These are phyloP conservation scores for Piromyces sp. DNA, from an alignment of 192 early-diverging fungal genomes.

Conservation along the genomic window DNA sequence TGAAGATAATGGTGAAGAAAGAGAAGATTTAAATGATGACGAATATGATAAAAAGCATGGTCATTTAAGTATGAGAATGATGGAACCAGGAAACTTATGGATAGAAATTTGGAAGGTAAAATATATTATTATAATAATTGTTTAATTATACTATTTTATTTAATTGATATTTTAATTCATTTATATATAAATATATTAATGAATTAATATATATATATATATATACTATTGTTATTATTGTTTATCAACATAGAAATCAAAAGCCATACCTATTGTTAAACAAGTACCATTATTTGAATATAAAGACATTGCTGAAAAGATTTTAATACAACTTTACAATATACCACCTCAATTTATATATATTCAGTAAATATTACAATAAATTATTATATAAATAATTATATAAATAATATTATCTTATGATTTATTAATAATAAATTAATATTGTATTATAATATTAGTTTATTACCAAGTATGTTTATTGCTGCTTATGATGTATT, in stretches of 20 bases:
- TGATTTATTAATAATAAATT: too few species aligned
- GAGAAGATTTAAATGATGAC: conserved; percentile 10
- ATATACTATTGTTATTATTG: too few species aligned
- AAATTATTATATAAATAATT: conserved; percentile 34
- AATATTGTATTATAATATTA: too few species aligned
- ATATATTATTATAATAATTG: conserved; percentile 2
- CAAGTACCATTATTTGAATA: conserved; percentile 72
- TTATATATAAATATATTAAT: too few species aligned
- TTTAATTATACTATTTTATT: too few species aligned
- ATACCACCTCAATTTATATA: neutral
- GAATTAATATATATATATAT: too few species aligned
- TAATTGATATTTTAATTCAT: too few species aligned
- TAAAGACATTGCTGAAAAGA: conserved; percentile 58
- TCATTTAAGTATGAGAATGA: conserved; percentile 61
- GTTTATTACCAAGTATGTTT: conserved; percentile 53
- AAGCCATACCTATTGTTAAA: conserved; percentile 37
- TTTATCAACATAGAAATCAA: conserved; percentile 20
- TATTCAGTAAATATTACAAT: neutral
- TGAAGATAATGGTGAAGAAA: conserved; percentile 17
- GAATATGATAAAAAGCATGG: conserved; percentile 7
- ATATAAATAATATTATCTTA: too few species aligned
- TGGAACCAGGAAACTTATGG: conserved; percentile 67
- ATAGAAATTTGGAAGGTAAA: conserved; percentile 61
- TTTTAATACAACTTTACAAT: conserved; percentile 13
- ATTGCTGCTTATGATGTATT: conserved; percentile 62